phyloP scores from a whole-genome alignment of 2,329 filamentous ascomycete species.

The Cytospora mali region DNA sequence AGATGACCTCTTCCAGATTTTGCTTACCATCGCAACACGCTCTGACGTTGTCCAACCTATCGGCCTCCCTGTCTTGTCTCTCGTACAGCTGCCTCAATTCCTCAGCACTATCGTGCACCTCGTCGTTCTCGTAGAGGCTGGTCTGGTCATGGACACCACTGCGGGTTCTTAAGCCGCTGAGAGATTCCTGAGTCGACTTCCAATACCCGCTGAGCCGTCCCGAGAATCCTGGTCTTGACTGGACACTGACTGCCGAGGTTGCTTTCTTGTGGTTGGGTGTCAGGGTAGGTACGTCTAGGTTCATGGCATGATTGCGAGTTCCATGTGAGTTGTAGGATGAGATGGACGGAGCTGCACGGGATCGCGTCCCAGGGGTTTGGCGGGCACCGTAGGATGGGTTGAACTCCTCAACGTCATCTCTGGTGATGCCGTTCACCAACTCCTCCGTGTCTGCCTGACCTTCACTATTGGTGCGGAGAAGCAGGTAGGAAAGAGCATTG shows the following conservation, averaged over 20 bases:
- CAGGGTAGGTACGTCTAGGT: slow-evolving; percentile 58
- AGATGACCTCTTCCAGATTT: not conserved
- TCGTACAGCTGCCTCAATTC: slow-evolving; percentile 81
- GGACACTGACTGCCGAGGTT: slow-evolving; percentile 24
- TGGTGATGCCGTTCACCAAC: slow-evolving; percentile 58
- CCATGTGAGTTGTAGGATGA: slow-evolving; percentile 80
- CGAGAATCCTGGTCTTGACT: slow-evolving; percentile 21
- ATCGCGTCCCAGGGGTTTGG: slow-evolving; percentile 49
- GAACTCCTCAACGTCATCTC: slow-evolving; percentile 75
- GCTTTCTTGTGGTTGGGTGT: slow-evolving; percentile 51
- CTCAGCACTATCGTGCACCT: slow-evolving; percentile 77
- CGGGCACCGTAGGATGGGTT: slow-evolving; percentile 63
- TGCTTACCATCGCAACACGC: slow-evolving; percentile 93
- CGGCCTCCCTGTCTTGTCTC: slow-evolving; percentile 73
- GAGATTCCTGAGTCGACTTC: slow-evolving; percentile 53
- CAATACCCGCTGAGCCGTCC: slow-evolving; percentile 64
- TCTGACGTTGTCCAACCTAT: slow-evolving; percentile 89
- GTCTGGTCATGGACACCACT: slow-evolving; percentile 43
- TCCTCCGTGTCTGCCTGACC: slow-evolving; percentile 64
- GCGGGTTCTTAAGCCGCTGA: slow-evolving; percentile 58
- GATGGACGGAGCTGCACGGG: slow-evolving; percentile 64
- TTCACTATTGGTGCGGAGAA: slow-evolving; percentile 73
- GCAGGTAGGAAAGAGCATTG: slow-evolving; percentile 91
- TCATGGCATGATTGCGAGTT: slow-evolving; percentile 62
- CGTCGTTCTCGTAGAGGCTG: slow-evolving; percentile 56